Evolutionary conservation across 495 filamentous ascomycete genomes (phyloP), one percentile per base, ranked within the genome.

Genomic region (Penicillium salamii): DNA sequence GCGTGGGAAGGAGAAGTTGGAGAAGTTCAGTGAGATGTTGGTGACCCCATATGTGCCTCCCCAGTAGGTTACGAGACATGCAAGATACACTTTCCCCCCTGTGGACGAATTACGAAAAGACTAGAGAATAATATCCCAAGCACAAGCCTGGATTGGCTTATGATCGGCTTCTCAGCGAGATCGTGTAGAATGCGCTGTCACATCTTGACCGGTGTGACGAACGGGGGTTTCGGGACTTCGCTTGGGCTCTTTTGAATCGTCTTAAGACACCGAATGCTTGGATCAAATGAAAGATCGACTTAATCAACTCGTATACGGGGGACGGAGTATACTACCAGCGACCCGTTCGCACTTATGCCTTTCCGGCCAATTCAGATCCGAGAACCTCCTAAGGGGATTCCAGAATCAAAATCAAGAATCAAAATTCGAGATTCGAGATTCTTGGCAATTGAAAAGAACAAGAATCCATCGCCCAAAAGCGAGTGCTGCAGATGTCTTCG

Each of bases 1-100:
- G 6, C 76, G 95, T 53, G 93, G 93, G 12, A 96, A 92, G 78
- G 92, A 97, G 67, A 90, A 84, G 64, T 69, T 98, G 55, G 90
- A 92, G 69, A 90, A 77, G 82, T 84, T 46, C 59, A 71, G 78
- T 76, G 43, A 46, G 43, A 46, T 46, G 43, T 26, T 46, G 43
- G 43, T 47, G 11, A 51, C 24, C 13, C 46, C 46, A 31, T 39
- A 40, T 32, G 46, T 38, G 26, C 36, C 46, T 18, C 46, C 43
- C 1, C 43, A 46, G 32, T 46, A 36, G 24, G 24, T 50, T 52
- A 53, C 39, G 41, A 48, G 53, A 60, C 58, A 43, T 44, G 54
- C 39, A 42, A 48, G 54, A 61, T 58, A 43, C 41, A 52, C 49
- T 53, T 41, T 45, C 23, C 23, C 58, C 23, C 23, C 8, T 52